phyloP scores from a whole-genome alignment of 306 rosid genomes.

The Acmispon strigosus region DNA sequence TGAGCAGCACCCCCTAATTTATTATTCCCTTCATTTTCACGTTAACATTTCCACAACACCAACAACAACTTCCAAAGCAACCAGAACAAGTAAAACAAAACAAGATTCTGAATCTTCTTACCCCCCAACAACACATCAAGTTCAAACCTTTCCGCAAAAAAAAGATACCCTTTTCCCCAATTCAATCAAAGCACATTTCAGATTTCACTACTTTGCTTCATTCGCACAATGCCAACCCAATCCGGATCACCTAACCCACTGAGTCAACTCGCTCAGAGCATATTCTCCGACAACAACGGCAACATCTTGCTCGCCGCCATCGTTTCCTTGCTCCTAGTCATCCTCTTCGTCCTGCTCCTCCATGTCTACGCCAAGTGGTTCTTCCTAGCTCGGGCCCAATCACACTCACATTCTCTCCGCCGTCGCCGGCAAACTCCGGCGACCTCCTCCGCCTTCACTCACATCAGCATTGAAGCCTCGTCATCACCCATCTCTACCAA shows the following conservation, averaged over 20 bases:
- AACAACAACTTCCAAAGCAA: not conserved
- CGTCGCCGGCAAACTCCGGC: slow-evolving; percentile 29
- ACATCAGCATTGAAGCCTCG: slow-evolving; percentile 22
- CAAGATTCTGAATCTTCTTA: not conserved
- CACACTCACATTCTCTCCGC: not conserved
- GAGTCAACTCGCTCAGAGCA: slow-evolving; percentile 33
- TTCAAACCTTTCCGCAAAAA: not conserved
- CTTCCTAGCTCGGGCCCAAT: slow-evolving; percentile 37
- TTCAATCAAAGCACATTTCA: not conserved
- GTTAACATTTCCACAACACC: not conserved
- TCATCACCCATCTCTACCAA: slow-evolving; percentile 32
- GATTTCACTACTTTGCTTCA: not conserved
- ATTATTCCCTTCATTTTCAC: slow-evolving; percentile 9
- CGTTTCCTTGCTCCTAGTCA: slow-evolving; percentile 63
- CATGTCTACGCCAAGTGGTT: slow-evolving; percentile 83
- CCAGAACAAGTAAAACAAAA: not conserved
- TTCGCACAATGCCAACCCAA: slow-evolving; percentile 31
- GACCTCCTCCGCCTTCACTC: slow-evolving; percentile 39
- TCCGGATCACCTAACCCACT: slow-evolving; percentile 27
- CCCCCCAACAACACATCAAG: not conserved
- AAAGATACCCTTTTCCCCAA: slow-evolving; percentile 11
- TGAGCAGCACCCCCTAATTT: not conserved
- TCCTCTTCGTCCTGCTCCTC: slow-evolving; percentile 88
- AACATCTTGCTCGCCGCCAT: slow-evolving; percentile 75
- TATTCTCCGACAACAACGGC: slow-evolving; percentile 53